Base-by-base conservation (phyloP, 2,329 filamentous ascomycete species). In the Leptographium radiaticola region DNA sequence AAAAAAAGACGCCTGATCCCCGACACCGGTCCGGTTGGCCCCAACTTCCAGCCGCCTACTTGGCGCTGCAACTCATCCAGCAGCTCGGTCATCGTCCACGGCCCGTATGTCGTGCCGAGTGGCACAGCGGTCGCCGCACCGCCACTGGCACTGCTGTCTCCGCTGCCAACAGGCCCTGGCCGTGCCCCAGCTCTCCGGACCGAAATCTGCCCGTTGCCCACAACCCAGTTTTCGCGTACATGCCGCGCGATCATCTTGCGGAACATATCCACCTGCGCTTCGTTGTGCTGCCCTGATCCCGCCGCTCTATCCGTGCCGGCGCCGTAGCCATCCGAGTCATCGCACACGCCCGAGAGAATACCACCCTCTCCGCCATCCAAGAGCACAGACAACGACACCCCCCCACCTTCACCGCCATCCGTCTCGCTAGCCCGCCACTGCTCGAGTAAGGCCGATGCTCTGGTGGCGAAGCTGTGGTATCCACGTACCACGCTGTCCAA, bases 161-260 rank as follows among this genome's bases (percentile, higher is more conserved):
- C 16, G 13, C 25, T 10, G 38, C 15, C 18, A 10, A 18, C 18
- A 18, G 34, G 20, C 25, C 48, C 53, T 20, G 53, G 20, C 4
- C 54, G 42, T 20, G 36, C 48, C 2, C 52, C 53, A 0, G 57
- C 45, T n/a, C 30, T 57, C 45, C 55, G 56, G 25, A 63, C 59
- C 49, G 51, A 57, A 8, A 66, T 60, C 10, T 49, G 44, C 2
- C 56, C 58, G 12, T 54, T 55, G 11, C 55, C 49, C 10, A 64
- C 60, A 1, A 58, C 55, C 76, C 76, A 79, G 44, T 70, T 73
- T 46, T 66, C 68, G 5, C 63, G 62, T 12, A 77, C 68, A 44
- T 79, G 75, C 10, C 67, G 65, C 6, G 68, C 53, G 40, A 79
- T 73, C 49, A 68, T 68, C 16, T 67, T 65, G 8, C 65, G 63